phyloP scores from a whole-genome alignment of 2,329 filamentous ascomycete genomes.

The Neurospora sp. region DNA sequence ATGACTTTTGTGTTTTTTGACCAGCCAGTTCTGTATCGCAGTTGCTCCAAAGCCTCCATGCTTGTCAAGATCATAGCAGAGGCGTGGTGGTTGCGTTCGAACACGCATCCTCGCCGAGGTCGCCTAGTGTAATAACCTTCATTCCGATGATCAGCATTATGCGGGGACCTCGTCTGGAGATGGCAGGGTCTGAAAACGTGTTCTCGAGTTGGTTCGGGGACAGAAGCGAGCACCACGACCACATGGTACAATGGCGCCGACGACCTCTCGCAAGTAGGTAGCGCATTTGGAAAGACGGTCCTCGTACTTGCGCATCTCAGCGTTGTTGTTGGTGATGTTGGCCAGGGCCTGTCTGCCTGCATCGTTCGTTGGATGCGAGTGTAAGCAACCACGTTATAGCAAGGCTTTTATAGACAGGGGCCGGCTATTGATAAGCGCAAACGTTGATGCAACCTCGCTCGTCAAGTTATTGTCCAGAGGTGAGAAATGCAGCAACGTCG shows the following conservation, averaged over 20 bases:
- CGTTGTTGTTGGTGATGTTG: constrained; percentile 30
- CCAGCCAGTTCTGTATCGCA: background rate
- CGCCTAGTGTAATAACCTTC: background rate
- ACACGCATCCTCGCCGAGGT: background rate
- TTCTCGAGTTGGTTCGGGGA: background rate
- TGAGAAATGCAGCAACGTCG: background rate
- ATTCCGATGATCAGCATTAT: background rate
- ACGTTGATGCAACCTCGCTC: background rate
- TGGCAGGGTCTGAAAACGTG: background rate
- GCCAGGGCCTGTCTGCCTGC: constrained; percentile 28
- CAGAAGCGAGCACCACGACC: background rate
- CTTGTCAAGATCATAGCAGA: background rate
- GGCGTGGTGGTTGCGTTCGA: background rate
- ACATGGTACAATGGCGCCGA: constrained; percentile 29
- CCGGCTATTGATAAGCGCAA: background rate
- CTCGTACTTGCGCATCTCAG: constrained; percentile 32
- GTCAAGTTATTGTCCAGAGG: background rate
- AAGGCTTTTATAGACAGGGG: background rate
- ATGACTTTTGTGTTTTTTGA: background rate
- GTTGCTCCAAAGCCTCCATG: background rate
- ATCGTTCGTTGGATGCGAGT: constrained; percentile 32
- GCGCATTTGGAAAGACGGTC: constrained; percentile 35
- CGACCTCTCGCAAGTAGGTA: constrained; percentile 32
- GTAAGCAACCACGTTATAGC: background rate
- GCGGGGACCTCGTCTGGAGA: background rate